Evolutionary conservation across 768 basidiomycete species (phyloP).

Genomic region (Hirschioporus abietinus): DNA sequence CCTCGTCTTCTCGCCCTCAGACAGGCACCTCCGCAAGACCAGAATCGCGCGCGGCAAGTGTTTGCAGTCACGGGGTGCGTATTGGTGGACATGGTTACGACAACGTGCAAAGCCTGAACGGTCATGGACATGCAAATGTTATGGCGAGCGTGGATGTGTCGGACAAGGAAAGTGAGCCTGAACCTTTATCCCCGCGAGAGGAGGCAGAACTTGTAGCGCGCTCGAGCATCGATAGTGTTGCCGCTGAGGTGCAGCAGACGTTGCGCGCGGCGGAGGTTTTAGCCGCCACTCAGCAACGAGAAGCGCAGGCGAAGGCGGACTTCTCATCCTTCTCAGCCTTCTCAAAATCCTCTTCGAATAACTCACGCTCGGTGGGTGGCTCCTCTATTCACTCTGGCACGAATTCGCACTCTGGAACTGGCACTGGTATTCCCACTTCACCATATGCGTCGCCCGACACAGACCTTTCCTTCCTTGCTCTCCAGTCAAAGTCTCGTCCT

Average conservation of each 20-base stretch:
- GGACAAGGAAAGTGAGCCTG: constrained; percentile 45
- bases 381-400: constrained; percentile 24
- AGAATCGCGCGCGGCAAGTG: background rate
- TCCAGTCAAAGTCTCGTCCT: constrained; percentile 25
- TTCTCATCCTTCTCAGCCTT: background rate
- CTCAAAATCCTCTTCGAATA: background rate
- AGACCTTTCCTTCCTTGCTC: constrained; percentile 38
- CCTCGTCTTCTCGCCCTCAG: background rate
- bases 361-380: constrained; percentile 11
- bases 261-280: constrained; percentile 35
- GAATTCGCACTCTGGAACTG: constrained; percentile 20
- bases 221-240: constrained; percentile 86
- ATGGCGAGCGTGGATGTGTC: constrained; percentile 44
- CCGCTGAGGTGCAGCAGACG: constrained; percentile 73
- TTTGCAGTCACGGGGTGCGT: background rate
- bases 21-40: background rate
- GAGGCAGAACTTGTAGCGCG: constrained; percentile 64
- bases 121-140: constrained; percentile 23
- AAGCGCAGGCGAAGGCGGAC: background rate
- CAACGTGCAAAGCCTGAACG: background rate
- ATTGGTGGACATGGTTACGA: background rate
- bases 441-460: constrained; percentile 18
- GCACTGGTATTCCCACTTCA: constrained; percentile 21
- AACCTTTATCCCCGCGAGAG: constrained; percentile 44
- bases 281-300: constrained; percentile 16